phyloP scores from a whole-genome alignment of 768 basidiomycete species.

The Harrya chromipes region DNA sequence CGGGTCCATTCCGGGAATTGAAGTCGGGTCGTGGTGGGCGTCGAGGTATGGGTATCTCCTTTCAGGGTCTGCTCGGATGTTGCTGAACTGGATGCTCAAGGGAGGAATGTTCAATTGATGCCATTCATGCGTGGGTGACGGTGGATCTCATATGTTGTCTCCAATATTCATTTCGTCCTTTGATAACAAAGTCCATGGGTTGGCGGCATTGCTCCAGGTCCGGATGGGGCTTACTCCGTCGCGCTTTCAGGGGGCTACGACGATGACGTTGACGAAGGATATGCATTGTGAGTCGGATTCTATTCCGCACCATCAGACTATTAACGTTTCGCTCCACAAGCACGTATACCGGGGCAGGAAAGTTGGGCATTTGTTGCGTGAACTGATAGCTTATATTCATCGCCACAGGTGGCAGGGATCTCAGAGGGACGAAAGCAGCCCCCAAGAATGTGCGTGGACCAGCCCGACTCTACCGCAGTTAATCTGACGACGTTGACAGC shows the following conservation, averaged over 20 bases:
- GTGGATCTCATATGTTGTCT: neutral
- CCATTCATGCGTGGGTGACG: slow-evolving; percentile 76
- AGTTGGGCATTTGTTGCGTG: slow-evolving; percentile 1
- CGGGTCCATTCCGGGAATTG: slow-evolving; percentile 76
- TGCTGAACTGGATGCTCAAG: slow-evolving; percentile 24
- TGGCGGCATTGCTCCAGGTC: slow-evolving; percentile 64
- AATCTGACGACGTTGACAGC: slow-evolving; percentile 38
- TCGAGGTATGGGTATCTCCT: slow-evolving; percentile 42
- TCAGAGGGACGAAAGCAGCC: slow-evolving; percentile 76
- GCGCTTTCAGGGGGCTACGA: slow-evolving; percentile 89
- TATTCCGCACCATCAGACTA: neutral
- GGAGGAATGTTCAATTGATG: slow-evolving; percentile 65
- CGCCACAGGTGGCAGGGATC: slow-evolving; percentile 69
- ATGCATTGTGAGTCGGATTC: slow-evolving; percentile 64
- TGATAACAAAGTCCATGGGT: slow-evolving; percentile 63
- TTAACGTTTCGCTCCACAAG: slow-evolving; percentile 33
- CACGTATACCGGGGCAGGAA: slow-evolving; percentile 79
- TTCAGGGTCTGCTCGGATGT: neutral
- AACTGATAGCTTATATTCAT: neutral
- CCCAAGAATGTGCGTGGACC: slow-evolving; percentile 72
- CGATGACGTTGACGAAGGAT: slow-evolving; percentile 79
- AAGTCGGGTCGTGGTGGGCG: slow-evolving; percentile 83
- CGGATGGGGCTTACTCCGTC: slow-evolving; percentile 76
- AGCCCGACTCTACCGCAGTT: neutral
- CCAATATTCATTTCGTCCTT: neutral